A percentile compares a stretch with the other conserved stretches of the same genome.
Evolutionary conservation across 1,139 yeast species (phyloP).

Genomic region (Yamadazyma mexicana): DNA sequence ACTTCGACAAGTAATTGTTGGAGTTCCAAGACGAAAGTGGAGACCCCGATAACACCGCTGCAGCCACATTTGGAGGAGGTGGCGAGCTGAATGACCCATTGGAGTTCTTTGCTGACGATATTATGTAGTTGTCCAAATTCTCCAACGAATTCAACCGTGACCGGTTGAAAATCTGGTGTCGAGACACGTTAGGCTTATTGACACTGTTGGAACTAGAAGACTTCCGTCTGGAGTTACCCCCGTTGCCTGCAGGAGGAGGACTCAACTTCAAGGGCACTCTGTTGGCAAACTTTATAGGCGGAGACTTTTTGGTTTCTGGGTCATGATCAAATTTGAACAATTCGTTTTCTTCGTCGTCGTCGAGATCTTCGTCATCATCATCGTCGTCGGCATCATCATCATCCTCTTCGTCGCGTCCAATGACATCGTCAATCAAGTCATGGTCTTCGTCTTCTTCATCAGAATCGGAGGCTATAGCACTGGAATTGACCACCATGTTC

Average conservation of each 20-base stretch:
- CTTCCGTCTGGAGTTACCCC: slow-evolving; percentile 22
- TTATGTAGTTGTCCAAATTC: slow-evolving; percentile 43
- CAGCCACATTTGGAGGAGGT: slow-evolving; percentile 14
- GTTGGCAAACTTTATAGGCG: slow-evolving; percentile 46
- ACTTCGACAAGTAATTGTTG: slow-evolving; percentile 19
- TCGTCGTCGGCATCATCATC: slow-evolving; percentile 15
- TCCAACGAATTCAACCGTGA: slow-evolving; percentile 47
- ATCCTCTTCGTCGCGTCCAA: slow-evolving; percentile 16
- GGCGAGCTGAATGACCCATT: slow-evolving; percentile 38
- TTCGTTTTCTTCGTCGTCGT: slow-evolving; percentile 26
- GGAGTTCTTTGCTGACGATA: slow-evolving; percentile 42
- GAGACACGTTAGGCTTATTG: slow-evolving; percentile 17
- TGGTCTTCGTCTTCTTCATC: slow-evolving; percentile 41
- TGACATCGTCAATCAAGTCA: slow-evolving; percentile 16
- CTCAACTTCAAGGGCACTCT: slow-evolving; percentile 44
- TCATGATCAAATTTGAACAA: slow-evolving; percentile 51
- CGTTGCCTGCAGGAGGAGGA: slow-evolving; percentile 29
- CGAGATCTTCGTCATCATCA: slow-evolving; percentile 23
- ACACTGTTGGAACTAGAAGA: slow-evolving; percentile 26
- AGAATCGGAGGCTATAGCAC: slow-evolving; percentile 43
- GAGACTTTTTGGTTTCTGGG: slow-evolving; percentile 26
- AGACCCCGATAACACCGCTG: slow-evolving; percentile 22
- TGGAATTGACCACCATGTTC: slow-evolving; percentile 9
- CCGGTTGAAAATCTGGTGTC: slow-evolving; percentile 38
- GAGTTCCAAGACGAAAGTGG: slow-evolving; percentile 28